These are phyloP conservation scores for Crithidia bombi DNA, from an alignment of 208 protist species.

Conservation along the genomic window DNA sequence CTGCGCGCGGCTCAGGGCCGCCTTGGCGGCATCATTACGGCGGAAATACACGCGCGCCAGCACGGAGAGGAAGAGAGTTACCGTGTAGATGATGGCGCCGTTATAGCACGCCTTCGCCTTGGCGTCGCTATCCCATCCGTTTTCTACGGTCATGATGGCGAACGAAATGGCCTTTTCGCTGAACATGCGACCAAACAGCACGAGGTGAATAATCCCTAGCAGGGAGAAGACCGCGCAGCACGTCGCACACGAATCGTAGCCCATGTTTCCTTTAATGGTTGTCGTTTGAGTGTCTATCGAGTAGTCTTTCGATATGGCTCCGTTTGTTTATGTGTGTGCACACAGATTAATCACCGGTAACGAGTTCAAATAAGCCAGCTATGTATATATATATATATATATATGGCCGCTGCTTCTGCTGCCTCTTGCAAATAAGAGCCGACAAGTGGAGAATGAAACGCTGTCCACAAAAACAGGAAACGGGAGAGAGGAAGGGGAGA, in stretches of 20 bases:
- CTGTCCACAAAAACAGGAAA: too few relatives aligned
- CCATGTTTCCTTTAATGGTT: conserved; percentile 40
- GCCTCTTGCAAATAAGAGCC: too few relatives aligned
- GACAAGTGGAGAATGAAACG: too few relatives aligned
- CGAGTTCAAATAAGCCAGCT: too few relatives aligned
- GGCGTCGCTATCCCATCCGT: conserved; percentile 68
- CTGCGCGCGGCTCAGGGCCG: conserved; percentile 39
- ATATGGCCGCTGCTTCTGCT: too few relatives aligned
- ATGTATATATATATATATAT: too few relatives aligned
- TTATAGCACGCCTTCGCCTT: conserved; percentile 90
- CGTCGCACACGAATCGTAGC: conserved; percentile 65
- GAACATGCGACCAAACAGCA: conserved; percentile 88
- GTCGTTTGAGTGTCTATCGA: too few relatives aligned
- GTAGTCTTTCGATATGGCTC: too few relatives aligned
- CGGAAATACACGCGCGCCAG: conserved; percentile 73
- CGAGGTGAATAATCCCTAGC: conserved; percentile 83
- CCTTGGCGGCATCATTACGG: conserved; percentile 61
- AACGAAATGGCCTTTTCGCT: conserved; percentile 73
- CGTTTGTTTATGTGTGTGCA: background rate
- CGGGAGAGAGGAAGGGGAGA: too few relatives aligned
- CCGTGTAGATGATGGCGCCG: conserved; percentile 83
- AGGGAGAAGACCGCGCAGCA: conserved; percentile 87
- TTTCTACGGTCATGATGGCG: conserved; percentile 65
- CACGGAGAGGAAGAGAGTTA: conserved; percentile 79
- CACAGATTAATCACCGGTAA: background rate